Conservation (phyloP, 805 yeast genomes). For the Starmerella gropengiesseri region DNA sequence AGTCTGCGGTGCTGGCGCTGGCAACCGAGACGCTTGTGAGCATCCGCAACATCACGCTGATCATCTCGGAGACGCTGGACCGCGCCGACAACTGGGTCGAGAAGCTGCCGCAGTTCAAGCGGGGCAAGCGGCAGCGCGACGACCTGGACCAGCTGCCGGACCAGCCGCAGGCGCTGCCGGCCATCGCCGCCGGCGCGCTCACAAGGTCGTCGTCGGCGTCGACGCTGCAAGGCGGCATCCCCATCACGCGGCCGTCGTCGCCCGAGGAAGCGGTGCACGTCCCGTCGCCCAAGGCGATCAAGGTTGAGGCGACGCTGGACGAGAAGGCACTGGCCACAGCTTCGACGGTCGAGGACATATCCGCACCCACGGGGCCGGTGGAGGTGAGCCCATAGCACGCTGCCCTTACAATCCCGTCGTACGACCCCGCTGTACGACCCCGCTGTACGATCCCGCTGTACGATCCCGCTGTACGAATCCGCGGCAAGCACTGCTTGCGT, state of each 20-base stretch:
- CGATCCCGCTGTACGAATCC: too few relatives aligned
- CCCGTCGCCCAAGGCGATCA: slow-evolving; percentile 6
- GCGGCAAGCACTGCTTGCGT: too few relatives aligned
- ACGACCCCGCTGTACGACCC: too few relatives aligned
- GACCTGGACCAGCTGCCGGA: slow-evolving; percentile 1
- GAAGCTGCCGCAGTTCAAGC: slow-evolving; percentile 19
- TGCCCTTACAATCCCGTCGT: too few relatives aligned
- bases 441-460: too few relatives aligned
- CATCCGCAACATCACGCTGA: slow-evolving; percentile 70
- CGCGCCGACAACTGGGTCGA: slow-evolving; percentile 75
- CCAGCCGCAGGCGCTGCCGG: background rate
- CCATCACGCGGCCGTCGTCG: slow-evolving; percentile 4
- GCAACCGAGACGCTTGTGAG: slow-evolving; percentile 86
- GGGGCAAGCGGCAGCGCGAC: slow-evolving; percentile 25
- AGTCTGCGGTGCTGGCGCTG: slow-evolving; percentile 63
- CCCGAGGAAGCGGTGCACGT: slow-evolving; percentile 2
- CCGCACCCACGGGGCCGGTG: too few relatives aligned
- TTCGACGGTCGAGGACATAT: background rate
- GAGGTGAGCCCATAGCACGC: too few relatives aligned
- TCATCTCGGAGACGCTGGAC: slow-evolving; percentile 73
- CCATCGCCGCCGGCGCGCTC: background rate
- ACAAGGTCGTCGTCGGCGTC: slow-evolving; percentile 4
- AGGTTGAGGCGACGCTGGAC: background rate
- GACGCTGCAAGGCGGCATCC: background rate
- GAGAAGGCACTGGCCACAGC: background rate